Percentiles rank a stretch among this genome's conserved stretches.
These are phyloP conservation scores for Sanghuangporus baumii DNA, from an alignment of 1,284 basidiomycete species.

Conservation along the genomic window DNA sequence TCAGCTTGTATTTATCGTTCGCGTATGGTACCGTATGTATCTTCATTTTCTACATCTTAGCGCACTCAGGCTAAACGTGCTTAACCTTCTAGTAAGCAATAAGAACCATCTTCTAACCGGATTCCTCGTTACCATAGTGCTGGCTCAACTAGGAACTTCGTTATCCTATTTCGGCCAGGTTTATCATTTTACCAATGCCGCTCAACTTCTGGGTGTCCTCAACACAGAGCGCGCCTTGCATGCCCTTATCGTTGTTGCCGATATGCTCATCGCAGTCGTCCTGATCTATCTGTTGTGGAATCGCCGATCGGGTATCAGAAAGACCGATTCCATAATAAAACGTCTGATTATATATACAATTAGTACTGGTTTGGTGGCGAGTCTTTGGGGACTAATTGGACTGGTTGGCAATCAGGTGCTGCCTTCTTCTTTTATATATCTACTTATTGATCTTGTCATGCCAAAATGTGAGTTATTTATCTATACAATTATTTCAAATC, in stretches of 20 bases:
- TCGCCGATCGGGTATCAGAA: constrained; percentile 22
- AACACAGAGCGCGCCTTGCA: not conserved
- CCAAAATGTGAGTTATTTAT: constrained; percentile 2
- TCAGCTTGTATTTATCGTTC: not conserved
- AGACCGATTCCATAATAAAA: constrained; percentile 31
- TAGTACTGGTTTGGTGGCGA: constrained; percentile 39
- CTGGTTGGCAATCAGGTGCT: constrained; percentile 4
- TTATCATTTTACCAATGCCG: not conserved
- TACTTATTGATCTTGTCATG: constrained; percentile 4
- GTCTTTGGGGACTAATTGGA: constrained; percentile 4
- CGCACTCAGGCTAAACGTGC: not conserved
- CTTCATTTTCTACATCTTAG: not conserved
- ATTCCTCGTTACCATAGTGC: not conserved
- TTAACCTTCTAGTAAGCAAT: not conserved
- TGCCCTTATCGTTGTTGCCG: constrained; percentile 22
- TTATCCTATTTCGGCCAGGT: constrained; percentile 16
- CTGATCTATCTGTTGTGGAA: constrained; percentile 34
- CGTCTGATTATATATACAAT: constrained; percentile 39
- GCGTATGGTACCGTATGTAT: constrained; percentile 5
- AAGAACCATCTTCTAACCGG: not conserved
- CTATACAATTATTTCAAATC: too few species aligned
- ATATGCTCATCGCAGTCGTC: constrained; percentile 34
- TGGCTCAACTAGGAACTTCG: not conserved
- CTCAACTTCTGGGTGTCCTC: constrained; percentile 51
- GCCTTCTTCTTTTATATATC: constrained; percentile 16